Evolutionary conservation across 176 grass and related monocot genomes (phyloP), one percentile per base, ranked within the genome.

Genomic region (Musa schizocarpa): DNA sequence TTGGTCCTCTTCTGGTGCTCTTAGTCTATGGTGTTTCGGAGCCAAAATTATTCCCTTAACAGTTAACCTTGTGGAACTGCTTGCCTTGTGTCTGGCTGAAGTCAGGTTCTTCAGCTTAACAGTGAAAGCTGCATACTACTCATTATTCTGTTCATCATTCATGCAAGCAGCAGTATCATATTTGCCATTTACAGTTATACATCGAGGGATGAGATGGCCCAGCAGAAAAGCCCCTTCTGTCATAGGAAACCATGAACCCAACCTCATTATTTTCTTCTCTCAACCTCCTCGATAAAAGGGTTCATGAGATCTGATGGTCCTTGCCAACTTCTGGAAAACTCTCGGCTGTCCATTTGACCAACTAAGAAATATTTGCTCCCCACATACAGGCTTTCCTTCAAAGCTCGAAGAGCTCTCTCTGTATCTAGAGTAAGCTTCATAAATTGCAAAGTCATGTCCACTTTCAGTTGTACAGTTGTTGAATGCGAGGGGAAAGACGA

Each of bases 401-500:
- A 62, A 12, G 34, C 54, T 63, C 63, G 55, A 61, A 90, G 3
- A 58, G 85, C 88, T 80, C 76, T 80, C 78, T 80, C 73, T 59
- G 88, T 82, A 80, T 87, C 76, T 69, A 26, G 54, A 65, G 54
- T 79, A 80, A 43, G 67, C 69, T 80, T 80, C 82, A 87, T 74
- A 90, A 1, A 87, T 76, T 53, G 74, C 88, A 87, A 90, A 90
- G 64, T 82, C 82, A 61, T 90, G 87, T 74, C 85, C 76, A 74
- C 76, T 80, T 87, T 87, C 55, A 87, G 29, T 16, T 74, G 78
- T 59, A 87, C 66, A 9, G 56, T 71, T 76, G n/a, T 26, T 55
- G 50, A 74, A 82, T 76, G 64, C 77, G 66, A 73, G 74, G 73
- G 19, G 82, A 82, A 77, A 90, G 82, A 13, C 27, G 76, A 6